A percentile compares a stretch with the other conserved stretches of the same genome.
These are phyloP conservation scores for Antrodiella citrinella DNA, from an alignment of 768 basidiomycete species.

Conservation along the genomic window DNA sequence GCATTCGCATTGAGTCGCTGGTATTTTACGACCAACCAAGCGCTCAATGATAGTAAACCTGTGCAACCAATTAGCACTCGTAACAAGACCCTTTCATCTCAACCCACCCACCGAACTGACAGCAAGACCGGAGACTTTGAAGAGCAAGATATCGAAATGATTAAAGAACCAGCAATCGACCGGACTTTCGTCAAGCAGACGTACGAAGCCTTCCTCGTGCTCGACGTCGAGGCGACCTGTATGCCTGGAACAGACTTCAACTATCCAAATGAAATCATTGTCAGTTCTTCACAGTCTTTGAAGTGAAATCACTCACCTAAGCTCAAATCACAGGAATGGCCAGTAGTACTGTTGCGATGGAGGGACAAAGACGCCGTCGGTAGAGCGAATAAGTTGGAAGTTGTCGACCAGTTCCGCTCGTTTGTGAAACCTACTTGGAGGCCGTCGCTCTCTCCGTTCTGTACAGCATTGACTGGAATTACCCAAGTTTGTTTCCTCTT, in stretches of 20 bases:
- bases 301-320: neutral
- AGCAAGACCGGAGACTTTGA: neutral
- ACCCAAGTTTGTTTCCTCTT: constrained; percentile 59
- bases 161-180: constrained; percentile 4
- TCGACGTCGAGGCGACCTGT: constrained; percentile 90
- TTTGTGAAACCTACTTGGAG: constrained; percentile 87
- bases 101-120: neutral
- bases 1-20: neutral
- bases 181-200: constrained; percentile 29
- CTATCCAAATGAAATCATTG: constrained; percentile 95
- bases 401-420: constrained; percentile 77
- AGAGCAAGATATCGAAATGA: neutral
- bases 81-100: neutral
- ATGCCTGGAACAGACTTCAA: constrained; percentile 57
- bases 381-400: constrained; percentile 48
- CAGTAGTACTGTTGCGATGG: constrained; percentile 86
- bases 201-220: constrained; percentile 75
- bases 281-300: constrained; percentile 31
- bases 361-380: constrained; percentile 47
- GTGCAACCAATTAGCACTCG: neutral
- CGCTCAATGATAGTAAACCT: neutral
- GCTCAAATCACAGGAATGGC: constrained; percentile 65
- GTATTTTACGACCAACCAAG: neutral
- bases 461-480: constrained; percentile 83
- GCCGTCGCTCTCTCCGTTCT: constrained; percentile 75